Percentiles rank a stretch among this genome's conserved stretches.
These are phyloP conservation scores for Calonectria hongkongensis DNA, from an alignment of 2,329 filamentous ascomycete species.

Conservation along the genomic window DNA sequence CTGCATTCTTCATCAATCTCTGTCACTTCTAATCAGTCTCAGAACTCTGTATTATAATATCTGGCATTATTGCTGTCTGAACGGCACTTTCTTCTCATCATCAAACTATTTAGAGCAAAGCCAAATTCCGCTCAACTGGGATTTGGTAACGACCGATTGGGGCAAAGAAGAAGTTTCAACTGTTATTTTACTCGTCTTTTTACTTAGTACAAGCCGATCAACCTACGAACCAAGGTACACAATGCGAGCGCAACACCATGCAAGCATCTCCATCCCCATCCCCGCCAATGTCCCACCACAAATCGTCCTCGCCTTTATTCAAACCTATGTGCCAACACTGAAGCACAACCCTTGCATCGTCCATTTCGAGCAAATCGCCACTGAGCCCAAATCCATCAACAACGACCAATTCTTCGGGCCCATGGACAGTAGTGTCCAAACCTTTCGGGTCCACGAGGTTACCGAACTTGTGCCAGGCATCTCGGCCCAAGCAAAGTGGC, in stretches of 20 bases:
- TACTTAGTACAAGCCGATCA: neutral
- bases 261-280: constrained; percentile 60
- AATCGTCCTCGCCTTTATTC: constrained; percentile 61
- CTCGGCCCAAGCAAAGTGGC: constrained; percentile 61
- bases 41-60: neutral
- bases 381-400: constrained; percentile 56
- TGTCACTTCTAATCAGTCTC: neutral
- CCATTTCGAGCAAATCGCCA: constrained; percentile 57
- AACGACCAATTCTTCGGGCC: constrained; percentile 64
- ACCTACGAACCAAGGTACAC: neutral
- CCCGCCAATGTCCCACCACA: constrained; percentile 59
- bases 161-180: neutral
- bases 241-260: constrained; percentile 25
- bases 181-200: neutral
- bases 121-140: neutral
- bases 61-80: neutral
- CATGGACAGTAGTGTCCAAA: constrained; percentile 57
- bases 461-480: constrained; percentile 61
- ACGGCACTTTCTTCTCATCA: neutral
- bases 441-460: constrained; percentile 50
- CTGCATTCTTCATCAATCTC: neutral
- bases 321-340: constrained; percentile 63
- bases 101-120: neutral
- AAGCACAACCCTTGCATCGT: constrained; percentile 60
- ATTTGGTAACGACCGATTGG: too few relatives aligned